phyloP scores from a whole-genome alignment of 176 grass and related monocot species.

The Phoenix dactylifera region DNA sequence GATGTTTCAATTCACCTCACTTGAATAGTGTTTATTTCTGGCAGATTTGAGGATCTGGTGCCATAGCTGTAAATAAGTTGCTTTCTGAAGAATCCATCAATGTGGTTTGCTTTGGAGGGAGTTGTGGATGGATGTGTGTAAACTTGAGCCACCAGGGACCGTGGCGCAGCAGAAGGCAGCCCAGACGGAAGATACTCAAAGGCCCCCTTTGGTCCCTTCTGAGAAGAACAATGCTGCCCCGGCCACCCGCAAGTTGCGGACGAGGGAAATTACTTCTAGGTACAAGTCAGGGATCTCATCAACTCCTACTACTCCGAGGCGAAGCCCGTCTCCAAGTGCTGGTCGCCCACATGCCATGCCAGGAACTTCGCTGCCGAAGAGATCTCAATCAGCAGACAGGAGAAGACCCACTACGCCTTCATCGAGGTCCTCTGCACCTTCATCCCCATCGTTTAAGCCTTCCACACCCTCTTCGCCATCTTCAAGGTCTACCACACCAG shows the following conservation, averaged over 20 bases:
- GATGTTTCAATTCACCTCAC: constrained; percentile 5
- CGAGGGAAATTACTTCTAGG: constrained; percentile 52
- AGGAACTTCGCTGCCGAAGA: constrained; percentile 30
- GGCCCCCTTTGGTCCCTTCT: constrained; percentile 56
- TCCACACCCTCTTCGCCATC: constrained; percentile 66
- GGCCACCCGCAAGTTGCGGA: constrained; percentile 6
- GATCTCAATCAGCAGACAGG: constrained; percentile 49
- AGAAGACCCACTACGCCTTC: constrained; percentile 53
- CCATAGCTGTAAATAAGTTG: constrained; percentile 2
- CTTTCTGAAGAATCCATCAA: constrained; percentile 30
- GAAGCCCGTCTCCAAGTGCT: constrained; percentile 64
- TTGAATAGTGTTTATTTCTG: constrained; percentile 14
- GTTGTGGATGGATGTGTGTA: constrained; percentile 40
- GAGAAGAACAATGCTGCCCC: constrained; percentile 68
- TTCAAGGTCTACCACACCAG: constrained; percentile 54
- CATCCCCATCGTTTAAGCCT: not conserved
- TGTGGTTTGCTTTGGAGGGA: constrained; percentile 40
- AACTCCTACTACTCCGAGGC: constrained; percentile 27
- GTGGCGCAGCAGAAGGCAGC: constrained; percentile 24
- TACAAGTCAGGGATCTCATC: constrained; percentile 41
- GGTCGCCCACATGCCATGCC: constrained; percentile 10
- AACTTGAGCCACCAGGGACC: constrained; percentile 6
- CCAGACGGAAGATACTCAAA: constrained; percentile 35
- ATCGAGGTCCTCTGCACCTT: constrained; percentile 20
- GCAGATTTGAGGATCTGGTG: constrained; percentile 16